A percentile compares a stretch with the other conserved stretches of the same genome.
Evolutionary conservation across 306 rosid genomes (phyloP).

Genomic region (Malus sieversii): DNA sequence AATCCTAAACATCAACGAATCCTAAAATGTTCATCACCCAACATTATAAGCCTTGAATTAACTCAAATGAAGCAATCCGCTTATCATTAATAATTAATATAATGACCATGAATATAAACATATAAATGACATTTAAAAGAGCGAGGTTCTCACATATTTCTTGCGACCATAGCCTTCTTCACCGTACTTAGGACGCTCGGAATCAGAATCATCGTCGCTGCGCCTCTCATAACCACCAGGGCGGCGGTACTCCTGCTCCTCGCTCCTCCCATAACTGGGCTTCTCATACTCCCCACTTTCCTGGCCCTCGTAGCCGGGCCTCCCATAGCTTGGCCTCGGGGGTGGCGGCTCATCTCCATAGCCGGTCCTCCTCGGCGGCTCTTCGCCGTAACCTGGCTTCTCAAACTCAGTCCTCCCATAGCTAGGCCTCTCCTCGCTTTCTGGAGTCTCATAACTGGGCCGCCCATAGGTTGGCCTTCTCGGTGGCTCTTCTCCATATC

Average conservation of each 20-base stretch:
- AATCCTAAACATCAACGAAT: no score
- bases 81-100: no score
- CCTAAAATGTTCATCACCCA: no score
- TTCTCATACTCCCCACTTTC: slow-evolving; percentile 20
- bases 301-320: slow-evolving; percentile 8
- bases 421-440: background rate
- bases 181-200: slow-evolving; percentile 28
- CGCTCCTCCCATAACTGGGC: slow-evolving; percentile 7
- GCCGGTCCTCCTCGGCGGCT: slow-evolving; percentile 13
- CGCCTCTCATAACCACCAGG: slow-evolving; percentile 9
- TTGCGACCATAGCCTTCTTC: slow-evolving; percentile 63
- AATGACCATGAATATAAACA: no score
- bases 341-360: slow-evolving; percentile 19
- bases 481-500: slow-evolving; percentile 26
- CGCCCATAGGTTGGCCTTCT: slow-evolving; percentile 35
- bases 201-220: slow-evolving; percentile 25
- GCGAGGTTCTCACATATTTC: slow-evolving; percentile 57
- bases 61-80: no score
- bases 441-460: slow-evolving; percentile 3
- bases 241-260: background rate
- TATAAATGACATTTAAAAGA: background rate
- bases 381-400: slow-evolving; percentile 14
- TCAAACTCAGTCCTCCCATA: background rate
- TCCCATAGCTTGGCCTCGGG: slow-evolving; percentile 29
- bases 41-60: no score